These are phyloP conservation scores for Fusarium sterilihyphosum DNA, from an alignment of 2,329 filamentous ascomycete genomes.

Conservation along the genomic window DNA sequence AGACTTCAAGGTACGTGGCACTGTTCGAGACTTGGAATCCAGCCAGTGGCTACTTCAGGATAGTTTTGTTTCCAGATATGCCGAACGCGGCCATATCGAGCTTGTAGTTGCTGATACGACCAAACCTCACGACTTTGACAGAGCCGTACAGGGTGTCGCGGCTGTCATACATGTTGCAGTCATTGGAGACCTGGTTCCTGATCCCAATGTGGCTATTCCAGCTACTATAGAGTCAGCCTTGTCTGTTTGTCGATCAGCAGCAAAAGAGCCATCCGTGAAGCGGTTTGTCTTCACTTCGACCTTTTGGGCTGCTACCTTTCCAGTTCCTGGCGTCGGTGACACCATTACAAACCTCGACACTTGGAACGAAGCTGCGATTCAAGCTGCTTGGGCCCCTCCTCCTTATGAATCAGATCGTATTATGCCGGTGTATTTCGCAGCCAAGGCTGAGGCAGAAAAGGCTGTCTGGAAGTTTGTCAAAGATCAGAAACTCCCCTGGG, in stretches of 20 bases:
- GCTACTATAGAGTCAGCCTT: slow-evolving; percentile 17
- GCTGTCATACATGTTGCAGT: slow-evolving; percentile 32
- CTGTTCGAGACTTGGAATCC: slow-evolving; percentile 16
- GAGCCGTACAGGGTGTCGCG: slow-evolving; percentile 16
- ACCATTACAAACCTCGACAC: slow-evolving; percentile 24
- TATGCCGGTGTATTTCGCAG: slow-evolving; percentile 16
- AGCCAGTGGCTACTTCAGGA: slow-evolving; percentile 26
- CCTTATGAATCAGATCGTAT: slow-evolving; percentile 11
- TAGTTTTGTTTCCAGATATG: background rate
- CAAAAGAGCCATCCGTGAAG: slow-evolving; percentile 14
- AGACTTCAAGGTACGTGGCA: slow-evolving; percentile 34
- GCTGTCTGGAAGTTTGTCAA: slow-evolving; percentile 30
- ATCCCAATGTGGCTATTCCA: slow-evolving; percentile 28
- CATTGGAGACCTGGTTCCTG: slow-evolving; percentile 14
- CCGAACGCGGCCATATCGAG: slow-evolving; percentile 7
- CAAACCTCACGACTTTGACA: slow-evolving; percentile 21
- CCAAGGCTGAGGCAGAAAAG: slow-evolving; percentile 27
- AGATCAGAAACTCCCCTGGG: slow-evolving; percentile 18
- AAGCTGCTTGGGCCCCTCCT: slow-evolving; percentile 27
- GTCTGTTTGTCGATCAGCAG: slow-evolving; percentile 22
- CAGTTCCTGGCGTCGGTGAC: background rate
- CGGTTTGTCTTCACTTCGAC: slow-evolving; percentile 32
- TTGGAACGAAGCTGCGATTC: slow-evolving; percentile 24
- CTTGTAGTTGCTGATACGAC: slow-evolving; percentile 24
- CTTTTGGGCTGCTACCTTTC: slow-evolving; percentile 29